Conservation (phyloP, 2,329 filamentous ascomycete genomes). For the Tolypocladium inflatum region DNA sequence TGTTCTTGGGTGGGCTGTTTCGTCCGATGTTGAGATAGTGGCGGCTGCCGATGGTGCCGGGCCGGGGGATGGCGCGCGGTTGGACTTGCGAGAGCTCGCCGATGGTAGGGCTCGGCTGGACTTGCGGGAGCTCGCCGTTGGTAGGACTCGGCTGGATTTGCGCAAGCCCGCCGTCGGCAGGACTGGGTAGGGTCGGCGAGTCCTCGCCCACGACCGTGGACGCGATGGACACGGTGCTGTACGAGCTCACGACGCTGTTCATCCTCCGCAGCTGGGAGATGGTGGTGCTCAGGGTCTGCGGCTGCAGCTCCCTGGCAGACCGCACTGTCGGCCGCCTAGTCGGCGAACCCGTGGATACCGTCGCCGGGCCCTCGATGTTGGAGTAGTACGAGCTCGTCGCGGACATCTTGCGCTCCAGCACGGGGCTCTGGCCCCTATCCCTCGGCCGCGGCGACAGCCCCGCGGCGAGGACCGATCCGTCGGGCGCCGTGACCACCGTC, state of each 20-base stretch:
- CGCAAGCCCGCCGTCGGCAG: conserved; percentile 24
- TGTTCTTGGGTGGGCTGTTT: conserved; percentile 8
- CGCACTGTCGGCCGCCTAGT: conserved; percentile 9
- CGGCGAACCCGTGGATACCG: conserved; percentile 13
- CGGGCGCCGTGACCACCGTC: conserved; percentile 13
- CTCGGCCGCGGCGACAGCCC: conserved; percentile 16
- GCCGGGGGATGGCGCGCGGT: conserved; percentile 17
- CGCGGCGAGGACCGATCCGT: conserved; percentile 15
- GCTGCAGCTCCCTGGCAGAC: conserved; percentile 3
- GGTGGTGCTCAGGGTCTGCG: conserved; percentile 25
- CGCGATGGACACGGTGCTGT: conserved; percentile 29
- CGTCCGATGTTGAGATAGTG: conserved; percentile 39
- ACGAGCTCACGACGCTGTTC: conserved; percentile 42
- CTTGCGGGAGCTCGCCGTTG: conserved; percentile 19
- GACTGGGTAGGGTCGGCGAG: conserved; percentile 28
- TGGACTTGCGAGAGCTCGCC: conserved; percentile 15
- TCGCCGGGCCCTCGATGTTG: conserved; percentile 1
- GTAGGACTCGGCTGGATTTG: conserved; percentile 1
- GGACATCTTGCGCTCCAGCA: conserved; percentile 12
- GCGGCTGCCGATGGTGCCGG: conserved; percentile 25
- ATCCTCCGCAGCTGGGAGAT: conserved; percentile 46
- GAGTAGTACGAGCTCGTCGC: conserved; percentile 17
- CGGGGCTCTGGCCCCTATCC: conserved; percentile 7
- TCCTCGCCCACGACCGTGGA: conserved; percentile 15
- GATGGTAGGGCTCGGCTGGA: conserved; percentile 9